These are phyloP conservation scores for Zymoseptoria tritici DNA, from an alignment of 2,329 filamentous ascomycete species.

Conservation along the genomic window DNA sequence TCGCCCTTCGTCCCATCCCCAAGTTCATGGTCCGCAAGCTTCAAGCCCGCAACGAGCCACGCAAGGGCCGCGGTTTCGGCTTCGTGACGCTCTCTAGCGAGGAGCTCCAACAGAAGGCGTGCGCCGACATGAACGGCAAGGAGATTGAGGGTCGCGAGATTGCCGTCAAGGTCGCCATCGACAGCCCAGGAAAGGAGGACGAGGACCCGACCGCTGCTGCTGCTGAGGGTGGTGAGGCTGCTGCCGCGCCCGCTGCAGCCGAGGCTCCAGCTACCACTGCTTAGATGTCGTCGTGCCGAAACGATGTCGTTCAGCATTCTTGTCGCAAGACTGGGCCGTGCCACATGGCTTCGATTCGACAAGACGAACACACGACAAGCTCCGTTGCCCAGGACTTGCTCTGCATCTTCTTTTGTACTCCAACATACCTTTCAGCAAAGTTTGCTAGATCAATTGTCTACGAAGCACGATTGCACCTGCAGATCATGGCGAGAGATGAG, in stretches of 20 bases:
- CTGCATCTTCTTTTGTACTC: not conserved
- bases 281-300: not conserved
- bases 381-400: not conserved
- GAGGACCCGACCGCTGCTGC: slow-evolving; percentile 51
- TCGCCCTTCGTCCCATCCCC: slow-evolving; percentile 94
- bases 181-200: slow-evolving; percentile 98
- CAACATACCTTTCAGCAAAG: not conserved
- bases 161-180: slow-evolving; percentile 98
- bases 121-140: slow-evolving; percentile 98
- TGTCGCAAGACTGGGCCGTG: not conserved
- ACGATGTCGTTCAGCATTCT: not conserved
- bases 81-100: slow-evolving; percentile 95
- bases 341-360: not conserved
- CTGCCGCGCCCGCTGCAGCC: slow-evolving; percentile 24
- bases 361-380: not conserved
- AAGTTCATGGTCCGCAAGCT: slow-evolving; percentile 99
- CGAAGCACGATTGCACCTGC: not conserved
- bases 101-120: slow-evolving; percentile 95
- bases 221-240: slow-evolving; percentile 31
- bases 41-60: slow-evolving; percentile 91
- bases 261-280: not conserved
- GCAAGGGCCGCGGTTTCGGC: slow-evolving; percentile 98
- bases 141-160: slow-evolving; percentile 98
- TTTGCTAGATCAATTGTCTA: not conserved
- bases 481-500: not conserved